phyloP scores from a whole-genome alignment of 305 asterid genomes.

The Fraxinus baroniana region DNA sequence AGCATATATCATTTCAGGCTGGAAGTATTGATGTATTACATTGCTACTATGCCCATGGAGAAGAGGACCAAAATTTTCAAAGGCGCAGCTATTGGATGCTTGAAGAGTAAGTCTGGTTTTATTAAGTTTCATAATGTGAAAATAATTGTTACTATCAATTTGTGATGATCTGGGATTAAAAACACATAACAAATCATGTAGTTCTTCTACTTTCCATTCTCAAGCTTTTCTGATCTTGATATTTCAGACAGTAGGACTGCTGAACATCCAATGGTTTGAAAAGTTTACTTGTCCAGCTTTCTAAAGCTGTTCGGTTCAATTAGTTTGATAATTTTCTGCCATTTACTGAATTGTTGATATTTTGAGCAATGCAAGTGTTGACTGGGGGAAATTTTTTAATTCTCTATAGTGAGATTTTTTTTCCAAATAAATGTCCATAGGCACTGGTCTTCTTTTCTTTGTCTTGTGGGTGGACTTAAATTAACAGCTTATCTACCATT shows the following conservation, averaged over 20 bases:
- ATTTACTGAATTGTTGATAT: neutral
- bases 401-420: neutral
- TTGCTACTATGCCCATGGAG: conserved; percentile 99
- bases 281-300: neutral
- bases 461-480: neutral
- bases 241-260: neutral
- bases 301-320: neutral
- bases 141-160: neutral
- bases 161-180: neutral
- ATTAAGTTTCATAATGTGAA: conserved; percentile 3
- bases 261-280: conserved; percentile 14
- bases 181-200: neutral
- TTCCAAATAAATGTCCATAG: neutral
- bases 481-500: neutral
- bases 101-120: conserved; percentile 68
- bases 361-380: neutral
- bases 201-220: conserved; percentile 1
- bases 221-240: conserved; percentile 7
- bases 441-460: no score
- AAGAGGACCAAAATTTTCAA: conserved; percentile 83
- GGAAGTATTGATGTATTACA: conserved; percentile 94
- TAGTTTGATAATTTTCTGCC: conserved; percentile 9
- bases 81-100: conserved; percentile 99
- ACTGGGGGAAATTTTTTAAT: neutral
- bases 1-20: conserved; percentile 50